Base-by-base conservation (phyloP, 306 rosid species). In the Hippophae gyantsensis region DNA sequence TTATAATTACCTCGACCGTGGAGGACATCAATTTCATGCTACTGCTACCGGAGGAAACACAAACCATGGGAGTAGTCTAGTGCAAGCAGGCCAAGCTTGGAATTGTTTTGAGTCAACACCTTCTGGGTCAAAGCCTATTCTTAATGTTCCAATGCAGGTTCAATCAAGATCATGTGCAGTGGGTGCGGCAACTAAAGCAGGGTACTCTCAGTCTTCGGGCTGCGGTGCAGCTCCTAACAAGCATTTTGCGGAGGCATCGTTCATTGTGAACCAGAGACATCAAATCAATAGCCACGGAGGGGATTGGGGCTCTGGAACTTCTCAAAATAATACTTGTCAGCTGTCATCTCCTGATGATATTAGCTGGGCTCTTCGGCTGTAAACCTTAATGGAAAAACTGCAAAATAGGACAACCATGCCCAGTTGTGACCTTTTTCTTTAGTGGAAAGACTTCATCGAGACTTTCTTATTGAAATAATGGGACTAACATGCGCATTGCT, bases 41-140 rank as follows among this genome's bases (percentile, higher is more conserved):
- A 41, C 50, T 12, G 44, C 46, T 51, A 57, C 23, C 49, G 40
- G 62, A 38, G 55, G 60, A 12, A n/a, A 60, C 46, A 43, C 69
- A 55, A 50, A 4, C 9, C 9, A 44, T 40, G 60, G 42, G 12
- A 42, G 58, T 48, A 5, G 4, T 10, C 7, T 14, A 7, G n/a
- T 13, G 72, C 61, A 14, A 43, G 48, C 60, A 44, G 59, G 56
- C 48, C 67, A 61, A 69, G 48, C 27, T 52, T 48, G 23, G 63
- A 66, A 43, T 13, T 11, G 40, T 54, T 55, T 18, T 14, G 26
- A 18, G 57, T 68, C 68, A 48, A 55, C 51, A 3, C 52, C 42
- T 57, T 10, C 40, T 41, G 25, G 52, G 40, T 44, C 51, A 49
- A 52, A 13, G 27, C 74, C 58, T 47, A 13, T 38, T 42, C 25